These are phyloP conservation scores for Meira nashicola DNA, from an alignment of 1,284 basidiomycete species.

Conservation along the genomic window DNA sequence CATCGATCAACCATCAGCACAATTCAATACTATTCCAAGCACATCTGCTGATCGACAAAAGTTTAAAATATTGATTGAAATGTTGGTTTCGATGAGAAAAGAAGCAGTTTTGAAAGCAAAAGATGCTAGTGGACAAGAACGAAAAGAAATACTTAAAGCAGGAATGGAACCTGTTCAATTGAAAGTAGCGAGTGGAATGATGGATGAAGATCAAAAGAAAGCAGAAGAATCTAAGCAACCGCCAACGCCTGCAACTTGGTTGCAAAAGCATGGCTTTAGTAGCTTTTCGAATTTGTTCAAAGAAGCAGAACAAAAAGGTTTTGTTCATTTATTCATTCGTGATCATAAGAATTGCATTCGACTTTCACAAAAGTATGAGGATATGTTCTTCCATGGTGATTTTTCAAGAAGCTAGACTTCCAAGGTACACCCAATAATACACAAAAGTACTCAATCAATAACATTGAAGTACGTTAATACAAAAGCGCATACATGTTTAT, in stretches of 20 bases:
- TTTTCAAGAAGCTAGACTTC: no score
- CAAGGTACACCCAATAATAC: no score
- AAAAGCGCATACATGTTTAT: no score
- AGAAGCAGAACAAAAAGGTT: conserved; percentile 9
- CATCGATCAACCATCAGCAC: background rate
- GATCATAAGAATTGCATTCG: background rate
- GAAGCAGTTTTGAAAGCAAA: background rate
- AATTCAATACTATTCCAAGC: background rate
- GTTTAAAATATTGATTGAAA: conserved; percentile 6
- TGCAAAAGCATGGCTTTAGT: conserved; percentile 1
- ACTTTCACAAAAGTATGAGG: conserved; percentile 11
- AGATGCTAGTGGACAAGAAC: background rate
- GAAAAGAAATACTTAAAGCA: no score
- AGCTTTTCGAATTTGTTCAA: conserved; percentile 8
- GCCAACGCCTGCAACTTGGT: conserved; percentile 6
- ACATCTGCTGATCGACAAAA: conserved; percentile 6
- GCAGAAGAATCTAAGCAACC: background rate
- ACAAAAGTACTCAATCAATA: no score
- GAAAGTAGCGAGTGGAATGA: background rate
- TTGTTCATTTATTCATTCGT: conserved; percentile 2
- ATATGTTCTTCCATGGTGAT: conserved; percentile 8
- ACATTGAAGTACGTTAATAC: no score
- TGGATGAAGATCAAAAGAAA: background rate
- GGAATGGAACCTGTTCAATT: conserved; percentile 3
- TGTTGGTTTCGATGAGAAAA: conserved; percentile 7